Percentiles rank a stretch among this genome's conserved stretches.
Conservation (phyloP, 2,329 filamentous ascomycete genomes). For the Colletotrichum eremochloae region DNA sequence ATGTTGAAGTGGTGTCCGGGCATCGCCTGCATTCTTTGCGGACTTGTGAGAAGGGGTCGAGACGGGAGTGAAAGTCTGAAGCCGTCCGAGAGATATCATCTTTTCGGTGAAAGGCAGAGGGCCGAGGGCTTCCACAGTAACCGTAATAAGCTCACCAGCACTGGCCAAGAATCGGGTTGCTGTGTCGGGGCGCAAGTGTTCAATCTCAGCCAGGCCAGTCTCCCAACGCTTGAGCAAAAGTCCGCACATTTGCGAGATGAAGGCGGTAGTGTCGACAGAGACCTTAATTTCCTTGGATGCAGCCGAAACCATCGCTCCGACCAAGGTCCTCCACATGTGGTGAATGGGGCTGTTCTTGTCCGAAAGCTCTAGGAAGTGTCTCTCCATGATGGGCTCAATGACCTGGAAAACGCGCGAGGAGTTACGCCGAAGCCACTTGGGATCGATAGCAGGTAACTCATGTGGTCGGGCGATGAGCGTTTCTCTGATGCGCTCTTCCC, state of each 20-base stretch:
- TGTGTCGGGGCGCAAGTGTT: constrained; percentile 63
- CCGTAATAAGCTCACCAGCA: constrained; percentile 63
- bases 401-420: constrained; percentile 73
- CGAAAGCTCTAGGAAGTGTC: constrained; percentile 72
- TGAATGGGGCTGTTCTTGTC: constrained; percentile 66
- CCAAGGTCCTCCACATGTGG: constrained; percentile 72
- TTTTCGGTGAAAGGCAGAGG: constrained; percentile 74
- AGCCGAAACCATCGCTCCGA: constrained; percentile 74
- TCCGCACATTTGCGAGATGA: constrained; percentile 79
- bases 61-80: constrained; percentile 72
- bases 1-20: constrained; percentile 74
- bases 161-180: constrained; percentile 66
- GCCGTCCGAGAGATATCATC: constrained; percentile 62
- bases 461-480: constrained; percentile 69
- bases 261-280: constrained; percentile 84
- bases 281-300: constrained; percentile 91
- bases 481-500: constrained; percentile 77
- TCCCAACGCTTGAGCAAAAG: constrained; percentile 79
- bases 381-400: constrained; percentile 71
- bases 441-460: constrained; percentile 87
- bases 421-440: constrained; percentile 88
- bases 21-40: constrained; percentile 63
- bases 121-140: constrained; percentile 66
- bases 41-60: constrained; percentile 75
- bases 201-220: constrained; percentile 63